A percentile compares a stretch with the other conserved stretches of the same genome.
Conservation (phyloP, 306 rosid genomes). For the Echinosophora koreensis region DNA sequence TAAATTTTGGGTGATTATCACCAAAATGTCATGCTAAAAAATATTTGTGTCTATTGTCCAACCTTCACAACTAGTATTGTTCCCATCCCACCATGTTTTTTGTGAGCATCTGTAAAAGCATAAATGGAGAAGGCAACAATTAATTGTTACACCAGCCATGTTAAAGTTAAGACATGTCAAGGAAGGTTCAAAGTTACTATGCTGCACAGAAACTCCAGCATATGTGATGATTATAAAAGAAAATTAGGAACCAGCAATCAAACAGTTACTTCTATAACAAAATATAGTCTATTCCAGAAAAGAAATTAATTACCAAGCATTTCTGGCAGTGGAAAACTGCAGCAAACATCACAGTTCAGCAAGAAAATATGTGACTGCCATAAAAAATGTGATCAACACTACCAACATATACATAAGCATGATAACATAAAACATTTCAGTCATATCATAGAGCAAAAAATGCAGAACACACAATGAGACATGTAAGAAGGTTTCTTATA, state of each 20-base stretch:
- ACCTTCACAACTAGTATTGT: constrained; percentile 93
- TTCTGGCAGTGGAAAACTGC: constrained; percentile 89
- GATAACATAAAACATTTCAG: not conserved
- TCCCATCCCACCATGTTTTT: constrained; percentile 88
- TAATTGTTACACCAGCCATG: constrained; percentile 28
- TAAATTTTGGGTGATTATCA: constrained; percentile 29
- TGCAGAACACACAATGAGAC: not conserved
- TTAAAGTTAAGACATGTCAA: constrained; percentile 31
- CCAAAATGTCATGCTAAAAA: constrained; percentile 25
- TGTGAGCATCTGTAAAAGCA: constrained; percentile 83
- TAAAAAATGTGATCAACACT: constrained; percentile 46
- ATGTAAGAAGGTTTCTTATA: constrained; percentile 11
- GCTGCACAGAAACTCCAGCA: constrained; percentile 30
- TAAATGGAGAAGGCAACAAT: constrained; percentile 18
- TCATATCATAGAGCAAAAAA: constrained; percentile 8
- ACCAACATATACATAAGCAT: constrained; percentile 15
- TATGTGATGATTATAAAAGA: constrained; percentile 1
- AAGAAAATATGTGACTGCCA: constrained; percentile 86
- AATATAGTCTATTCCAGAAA: constrained; percentile 30
- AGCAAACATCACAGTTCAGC: constrained; percentile 96
- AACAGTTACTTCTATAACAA: constrained; percentile 29
- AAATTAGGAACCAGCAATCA: constrained; percentile 1
- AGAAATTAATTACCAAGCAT: constrained; percentile 81
- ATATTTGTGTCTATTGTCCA: constrained; percentile 31
- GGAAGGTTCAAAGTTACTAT: constrained; percentile 13